Conservation (phyloP, 192 early-diverging fungal species). For the Coemansia asiatica region DNA sequence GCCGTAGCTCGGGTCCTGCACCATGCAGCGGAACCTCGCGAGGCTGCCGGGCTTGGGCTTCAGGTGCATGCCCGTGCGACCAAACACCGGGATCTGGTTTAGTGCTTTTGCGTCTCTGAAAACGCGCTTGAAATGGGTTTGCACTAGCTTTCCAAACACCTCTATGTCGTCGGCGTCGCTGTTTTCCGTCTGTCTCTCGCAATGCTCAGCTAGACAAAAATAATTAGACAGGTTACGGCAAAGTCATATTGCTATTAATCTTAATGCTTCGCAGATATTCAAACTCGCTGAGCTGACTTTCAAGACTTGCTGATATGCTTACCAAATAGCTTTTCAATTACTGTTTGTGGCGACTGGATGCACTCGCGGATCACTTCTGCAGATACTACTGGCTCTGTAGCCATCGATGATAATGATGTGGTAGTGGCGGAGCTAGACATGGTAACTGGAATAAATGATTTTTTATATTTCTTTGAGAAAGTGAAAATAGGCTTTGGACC, state of each 20-base stretch:
- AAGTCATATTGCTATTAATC: too few species aligned
- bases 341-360: constrained; percentile 28
- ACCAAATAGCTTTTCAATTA: constrained; percentile 45
- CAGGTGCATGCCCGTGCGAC: neutral
- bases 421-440: neutral
- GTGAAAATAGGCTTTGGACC: too few species aligned
- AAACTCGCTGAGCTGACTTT: too few species aligned
- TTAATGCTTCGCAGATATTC: too few species aligned
- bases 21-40: constrained; percentile 78
- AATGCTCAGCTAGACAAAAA: neutral
- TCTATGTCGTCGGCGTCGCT: constrained; percentile 5
- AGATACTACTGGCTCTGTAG: constrained; percentile 5
- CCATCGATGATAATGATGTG: neutral
- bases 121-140: constrained; percentile 26
- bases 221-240: too few species aligned
- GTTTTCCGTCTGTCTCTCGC: neutral
- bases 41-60: constrained; percentile 41
- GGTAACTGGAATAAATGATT: too few species aligned
- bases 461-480: too few species aligned
- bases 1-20: constrained; percentile 75
- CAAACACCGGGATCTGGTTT: constrained; percentile 31
- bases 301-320: too few species aligned
- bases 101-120: constrained; percentile 19
- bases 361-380: constrained; percentile 26
- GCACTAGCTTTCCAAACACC: constrained; percentile 27